phyloP scores from a whole-genome alignment of 768 basidiomycete genomes.

The Fomitopsis pulvina region DNA sequence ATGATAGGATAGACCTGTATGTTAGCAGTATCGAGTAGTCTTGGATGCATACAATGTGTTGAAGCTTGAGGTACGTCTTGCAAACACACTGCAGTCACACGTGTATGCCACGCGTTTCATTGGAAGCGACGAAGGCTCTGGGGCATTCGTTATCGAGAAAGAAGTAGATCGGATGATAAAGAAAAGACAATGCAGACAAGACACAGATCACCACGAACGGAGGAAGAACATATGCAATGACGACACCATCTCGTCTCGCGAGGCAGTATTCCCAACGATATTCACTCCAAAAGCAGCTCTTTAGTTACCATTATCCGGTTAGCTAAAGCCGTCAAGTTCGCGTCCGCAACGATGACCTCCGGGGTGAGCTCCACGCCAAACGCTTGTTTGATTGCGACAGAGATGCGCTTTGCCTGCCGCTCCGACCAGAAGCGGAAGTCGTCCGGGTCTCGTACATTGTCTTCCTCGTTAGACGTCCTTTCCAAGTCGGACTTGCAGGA shows the following conservation, averaged over 20 bases:
- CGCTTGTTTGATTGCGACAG: slow-evolving; percentile 65
- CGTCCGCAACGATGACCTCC: slow-evolving; percentile 90
- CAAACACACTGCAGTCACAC: too few species aligned
- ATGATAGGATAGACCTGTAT: too few species aligned
- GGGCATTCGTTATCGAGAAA: too few species aligned
- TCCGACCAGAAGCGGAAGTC: slow-evolving; percentile 95
- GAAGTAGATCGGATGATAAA: not conserved
- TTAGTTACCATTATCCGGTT: slow-evolving; percentile 77
- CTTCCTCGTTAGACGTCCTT: slow-evolving; percentile 10
- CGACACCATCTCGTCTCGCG: not conserved
- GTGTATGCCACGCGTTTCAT: too few species aligned
- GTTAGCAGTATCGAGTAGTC: too few species aligned
- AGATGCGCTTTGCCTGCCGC: slow-evolving; percentile 85
- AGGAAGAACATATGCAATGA: not conserved
- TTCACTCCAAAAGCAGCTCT: slow-evolving; percentile 17
- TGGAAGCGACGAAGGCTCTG: too few species aligned
- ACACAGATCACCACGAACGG: not conserved
- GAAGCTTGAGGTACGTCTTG: too few species aligned
- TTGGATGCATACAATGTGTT: too few species aligned
- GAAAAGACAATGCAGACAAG: not conserved
- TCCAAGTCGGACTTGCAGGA: slow-evolving; percentile 42
- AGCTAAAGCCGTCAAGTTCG: slow-evolving; percentile 81
- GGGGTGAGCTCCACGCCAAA: slow-evolving; percentile 86
- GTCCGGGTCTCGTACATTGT: slow-evolving; percentile 63
- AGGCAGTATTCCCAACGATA: not conserved